These are phyloP conservation scores for Hanseniaspora jakobsenii DNA, from an alignment of 805 yeast species.

Conservation along the genomic window DNA sequence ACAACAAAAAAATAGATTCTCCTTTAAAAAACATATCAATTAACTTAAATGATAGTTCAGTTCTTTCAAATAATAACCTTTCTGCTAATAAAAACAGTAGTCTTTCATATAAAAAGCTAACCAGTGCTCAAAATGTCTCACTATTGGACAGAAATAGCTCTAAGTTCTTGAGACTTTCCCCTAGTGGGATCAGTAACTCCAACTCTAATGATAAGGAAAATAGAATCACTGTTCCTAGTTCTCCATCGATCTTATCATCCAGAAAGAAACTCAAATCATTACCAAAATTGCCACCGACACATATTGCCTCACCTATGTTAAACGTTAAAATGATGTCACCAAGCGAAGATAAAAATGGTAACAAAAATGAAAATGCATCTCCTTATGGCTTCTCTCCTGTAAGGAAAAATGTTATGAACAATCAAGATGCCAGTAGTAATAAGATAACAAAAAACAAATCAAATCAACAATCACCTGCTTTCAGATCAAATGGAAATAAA, in stretches of 20 bases:
- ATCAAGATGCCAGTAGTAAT: no score
- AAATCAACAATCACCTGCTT: no score
- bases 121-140: no score
- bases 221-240: conserved; percentile 6
- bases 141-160: conserved; percentile 12
- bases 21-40: conserved; percentile 11
- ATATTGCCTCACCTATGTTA: conserved; percentile 4
- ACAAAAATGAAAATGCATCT: no score
- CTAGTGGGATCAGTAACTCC: background rate
- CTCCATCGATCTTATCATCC: conserved; percentile 11
- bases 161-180: conserved; percentile 8
- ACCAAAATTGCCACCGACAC: conserved; percentile 7
- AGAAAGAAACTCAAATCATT: conserved; percentile 10
- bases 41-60: conserved; percentile 9
- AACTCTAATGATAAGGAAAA: conserved; percentile 7
- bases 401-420: no score
- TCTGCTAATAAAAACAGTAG: background rate
- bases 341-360: no score
- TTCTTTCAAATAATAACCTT: background rate
- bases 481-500: background rate
- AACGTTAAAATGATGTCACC: conserved; percentile 4
- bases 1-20: conserved; percentile 8
- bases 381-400: no score
- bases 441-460: no score
- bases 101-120: background rate